These are phyloP conservation scores for Leptographium radiaticola DNA, from an alignment of 2,329 filamentous ascomycete genomes.

Conservation along the genomic window DNA sequence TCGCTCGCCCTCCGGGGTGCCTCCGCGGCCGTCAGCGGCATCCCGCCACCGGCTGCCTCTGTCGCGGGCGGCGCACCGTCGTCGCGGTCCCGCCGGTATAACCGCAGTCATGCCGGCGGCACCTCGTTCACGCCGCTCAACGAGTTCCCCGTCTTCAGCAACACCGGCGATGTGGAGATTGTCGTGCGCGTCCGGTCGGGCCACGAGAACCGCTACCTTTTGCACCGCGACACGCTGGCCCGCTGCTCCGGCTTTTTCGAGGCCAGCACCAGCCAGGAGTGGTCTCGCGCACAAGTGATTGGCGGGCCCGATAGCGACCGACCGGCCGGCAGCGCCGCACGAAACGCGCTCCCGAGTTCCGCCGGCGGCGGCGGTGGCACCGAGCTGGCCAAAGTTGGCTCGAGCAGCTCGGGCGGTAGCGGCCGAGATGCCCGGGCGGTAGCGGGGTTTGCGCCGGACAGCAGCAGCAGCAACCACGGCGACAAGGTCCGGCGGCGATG, in stretches of 20 bases:
- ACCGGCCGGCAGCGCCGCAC: background rate
- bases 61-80: background rate
- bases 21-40: constrained; percentile 9
- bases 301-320: background rate
- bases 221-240: constrained; percentile 76
- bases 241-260: constrained; percentile 94
- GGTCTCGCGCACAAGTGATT: constrained; percentile 38
- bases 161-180: constrained; percentile 89
- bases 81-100: constrained; percentile 38
- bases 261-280: constrained; percentile 67
- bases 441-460: background rate
- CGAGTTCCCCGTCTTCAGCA: constrained; percentile 83
- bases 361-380: constrained; percentile 18
- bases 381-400: constrained; percentile 10
- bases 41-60: constrained; percentile 8
- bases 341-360: background rate
- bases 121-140: constrained; percentile 61
- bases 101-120: constrained; percentile 69
- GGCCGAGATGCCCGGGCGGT: constrained; percentile 4
- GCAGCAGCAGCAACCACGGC: constrained; percentile 8
- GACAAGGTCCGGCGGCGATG: constrained; percentile 38
- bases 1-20: constrained; percentile 20
- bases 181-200: constrained; percentile 51
- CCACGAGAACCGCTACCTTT: constrained; percentile 69
- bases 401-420: constrained; percentile 9